Base-by-base conservation (phyloP, 202 grass and related monocot genomes). In the Zoysia matrella region DNA sequence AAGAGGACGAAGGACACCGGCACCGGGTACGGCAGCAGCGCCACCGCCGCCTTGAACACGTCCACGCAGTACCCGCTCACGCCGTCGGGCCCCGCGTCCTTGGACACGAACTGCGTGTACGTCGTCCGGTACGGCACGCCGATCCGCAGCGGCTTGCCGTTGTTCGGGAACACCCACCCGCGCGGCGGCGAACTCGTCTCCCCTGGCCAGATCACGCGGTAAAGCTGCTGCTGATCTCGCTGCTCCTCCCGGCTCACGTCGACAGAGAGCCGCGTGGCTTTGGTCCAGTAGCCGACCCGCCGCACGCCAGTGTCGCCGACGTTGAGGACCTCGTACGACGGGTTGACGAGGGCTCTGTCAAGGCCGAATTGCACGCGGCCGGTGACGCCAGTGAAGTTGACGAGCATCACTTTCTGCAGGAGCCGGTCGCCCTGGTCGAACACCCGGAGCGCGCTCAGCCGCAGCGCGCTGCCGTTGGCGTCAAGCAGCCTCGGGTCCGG, bases 1-100 rank as follows among this genome's bases (percentile, higher is more conserved):
- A n/a, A n/a, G n/a, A n/a, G n/a, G n/a, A n/a, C n/a, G n/a, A n/a
- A n/a, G n/a, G n/a, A n/a, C n/a, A n/a, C n/a, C n/a, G n/a, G n/a
- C n/a, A n/a, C n/a, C n/a, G n/a, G n/a, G n/a, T n/a, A n/a, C n/a
- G n/a, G n/a, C n/a, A n/a, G n/a, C n/a, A n/a, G 80, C 64, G 72
- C 72, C 66, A 78, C 80, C 0, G 85, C 85, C 5, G 87, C 92
- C 45, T 91, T 94, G 74, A 94, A 94, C 8, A 94, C 89, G 87
- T 94, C 92, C 41, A 94, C 53, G 89, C 92, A 94, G 85, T 94
- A 94, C 13, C 92, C 92, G 77, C 78, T 89, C 6, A 78, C 86
- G 36, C 69, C 82, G 57, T 87, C 2, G 86, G 75, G 6, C 36
- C 42, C 1, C 16, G 63, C 0, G 67, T 73, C 85, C 85, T 77